Evolutionary conservation across 2,329 filamentous ascomycete species (phyloP), one percentile per base, ranked within the genome.

Genomic region (Nemania serpens): DNA sequence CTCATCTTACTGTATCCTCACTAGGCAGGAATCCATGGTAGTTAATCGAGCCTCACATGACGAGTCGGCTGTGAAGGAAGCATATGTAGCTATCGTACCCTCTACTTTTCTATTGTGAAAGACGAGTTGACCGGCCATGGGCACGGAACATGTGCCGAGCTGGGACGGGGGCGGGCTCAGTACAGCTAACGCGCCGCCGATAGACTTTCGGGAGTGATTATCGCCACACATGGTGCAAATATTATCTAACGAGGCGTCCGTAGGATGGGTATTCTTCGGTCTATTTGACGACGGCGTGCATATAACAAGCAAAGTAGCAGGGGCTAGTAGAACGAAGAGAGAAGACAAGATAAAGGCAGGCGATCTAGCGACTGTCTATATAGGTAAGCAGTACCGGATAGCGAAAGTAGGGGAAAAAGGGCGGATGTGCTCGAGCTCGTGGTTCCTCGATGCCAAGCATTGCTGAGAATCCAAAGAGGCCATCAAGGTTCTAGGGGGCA

Each of bases 151-250:
- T 6, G 59, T 36, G 22, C 59, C 17, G n/a, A 55, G 55, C 33
- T 17, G 60, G 33, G 62, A 51, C 15, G 60, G 65, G 10, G 71
- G 71, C 41, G 74, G 73, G 17, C 69, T 75, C 47, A 82, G 75
- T 6, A 80, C 78, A 7, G 74, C 80, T 51, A 82, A 74, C 15
- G 80, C 80, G 36, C 80, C 80, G 59, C 80, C 79, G 41, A 75
- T 74, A 10, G 79, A 77, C 48, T 75, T 70, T 58, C 76, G 74
- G 11, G 75, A 74, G 57, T 66, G 7, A 20, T 51, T n/a, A 15
- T 81, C 75, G 45, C 80, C 79, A 62, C 80, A 82, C 80, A 82
- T 82, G 22, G 55, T 57, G 46, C 33, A 42, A 18, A 18, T 53
- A 36, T 6, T 25, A n/a, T 46, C 13, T 36, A 18, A 34, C 39